Conservation (phyloP, 164 flowering plant species). For the Hamamelis virginiana region DNA sequence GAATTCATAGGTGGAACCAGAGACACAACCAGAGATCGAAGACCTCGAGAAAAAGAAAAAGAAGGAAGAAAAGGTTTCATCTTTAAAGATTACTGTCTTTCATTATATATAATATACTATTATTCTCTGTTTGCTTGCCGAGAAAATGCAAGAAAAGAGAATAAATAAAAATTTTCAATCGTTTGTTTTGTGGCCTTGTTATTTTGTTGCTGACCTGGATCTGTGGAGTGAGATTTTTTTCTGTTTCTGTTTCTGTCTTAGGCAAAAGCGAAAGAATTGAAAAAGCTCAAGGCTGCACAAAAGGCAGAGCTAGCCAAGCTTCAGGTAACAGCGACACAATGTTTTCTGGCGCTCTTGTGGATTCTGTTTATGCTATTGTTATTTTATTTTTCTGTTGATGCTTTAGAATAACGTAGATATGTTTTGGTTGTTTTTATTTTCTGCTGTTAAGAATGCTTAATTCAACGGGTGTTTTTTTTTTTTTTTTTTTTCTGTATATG, state of each 20-base stretch:
- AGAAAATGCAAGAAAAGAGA: not conserved
- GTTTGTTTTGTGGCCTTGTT: too few species aligned
- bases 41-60: constrained; percentile 34
- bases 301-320: constrained; percentile 67
- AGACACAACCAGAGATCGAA: constrained; percentile 14
- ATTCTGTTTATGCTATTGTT: not conserved
- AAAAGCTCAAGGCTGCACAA: constrained; percentile 67
- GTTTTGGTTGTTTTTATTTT: not conserved
- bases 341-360: not conserved
- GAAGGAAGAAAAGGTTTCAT: constrained; percentile 70
- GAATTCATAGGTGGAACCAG: not conserved
- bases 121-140: not conserved
- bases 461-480: not conserved
- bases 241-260: constrained; percentile 18
- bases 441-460: not conserved
- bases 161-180: too few species aligned
- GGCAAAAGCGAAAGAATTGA: constrained; percentile 85
- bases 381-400: not conserved
- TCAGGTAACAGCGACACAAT: constrained; percentile 37
- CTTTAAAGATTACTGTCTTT: not conserved
- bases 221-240: not conserved
- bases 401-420: not conserved
- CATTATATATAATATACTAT: not conserved
- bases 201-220: not conserved
- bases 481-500: too few species aligned